These are phyloP conservation scores for Ceratocystis destructans DNA, from an alignment of 2,329 filamentous ascomycete species.

Conservation along the genomic window DNA sequence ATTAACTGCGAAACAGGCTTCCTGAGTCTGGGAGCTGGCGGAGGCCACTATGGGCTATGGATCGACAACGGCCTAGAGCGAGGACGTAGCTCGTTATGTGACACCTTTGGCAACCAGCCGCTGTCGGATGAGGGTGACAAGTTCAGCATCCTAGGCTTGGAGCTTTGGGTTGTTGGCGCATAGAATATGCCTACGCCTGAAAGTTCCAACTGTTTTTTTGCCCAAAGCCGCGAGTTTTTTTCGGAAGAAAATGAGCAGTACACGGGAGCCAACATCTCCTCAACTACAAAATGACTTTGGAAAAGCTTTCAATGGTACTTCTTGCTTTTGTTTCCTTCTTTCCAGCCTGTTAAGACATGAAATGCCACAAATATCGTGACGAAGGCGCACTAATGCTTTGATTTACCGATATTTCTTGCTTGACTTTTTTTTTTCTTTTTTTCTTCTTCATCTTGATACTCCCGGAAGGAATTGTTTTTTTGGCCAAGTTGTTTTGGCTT, in stretches of 20 bases:
- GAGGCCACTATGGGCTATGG: conserved; percentile 89
- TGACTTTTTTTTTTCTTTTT: neutral
- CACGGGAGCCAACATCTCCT: neutral
- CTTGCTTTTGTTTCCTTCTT: neutral
- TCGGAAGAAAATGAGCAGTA: neutral
- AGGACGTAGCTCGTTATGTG: conserved; percentile 69
- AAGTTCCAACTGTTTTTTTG: neutral
- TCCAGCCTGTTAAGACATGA: neutral
- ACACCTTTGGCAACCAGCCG: conserved; percentile 90
- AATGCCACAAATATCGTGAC: neutral
- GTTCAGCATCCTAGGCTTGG: conserved; percentile 80
- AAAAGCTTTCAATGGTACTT: neutral
- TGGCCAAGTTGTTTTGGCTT: neutral
- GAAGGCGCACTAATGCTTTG: neutral
- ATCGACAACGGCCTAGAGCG: conserved; percentile 72
- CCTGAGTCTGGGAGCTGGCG: conserved; percentile 72
- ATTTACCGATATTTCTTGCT: neutral
- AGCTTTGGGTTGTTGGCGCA: conserved; percentile 77
- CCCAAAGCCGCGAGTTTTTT: neutral
- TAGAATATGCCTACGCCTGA: conserved; percentile 25
- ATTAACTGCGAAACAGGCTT: conserved; percentile 82
- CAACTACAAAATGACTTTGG: neutral
- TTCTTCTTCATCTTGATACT: neutral
- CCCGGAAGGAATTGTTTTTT: neutral
- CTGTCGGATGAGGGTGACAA: conserved; percentile 86